These are phyloP conservation scores for Bipolaris oryzae DNA, from an alignment of 2,329 filamentous ascomycete species.

Conservation along the genomic window DNA sequence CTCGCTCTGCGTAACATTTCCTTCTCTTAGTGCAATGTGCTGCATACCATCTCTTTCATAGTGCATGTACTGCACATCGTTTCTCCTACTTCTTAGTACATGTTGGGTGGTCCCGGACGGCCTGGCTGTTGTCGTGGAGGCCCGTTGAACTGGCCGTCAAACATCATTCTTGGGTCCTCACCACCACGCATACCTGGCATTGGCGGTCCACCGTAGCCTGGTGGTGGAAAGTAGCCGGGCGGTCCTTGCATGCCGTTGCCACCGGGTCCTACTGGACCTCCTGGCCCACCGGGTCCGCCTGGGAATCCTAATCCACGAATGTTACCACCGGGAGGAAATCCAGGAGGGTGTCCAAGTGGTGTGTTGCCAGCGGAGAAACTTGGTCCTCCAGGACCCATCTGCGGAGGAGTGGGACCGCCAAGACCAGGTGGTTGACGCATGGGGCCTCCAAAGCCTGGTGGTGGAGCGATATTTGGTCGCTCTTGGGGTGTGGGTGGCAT, in stretches of 20 bases:
- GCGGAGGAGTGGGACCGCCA: conserved; percentile 34
- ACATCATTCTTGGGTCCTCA: conserved; percentile 47
- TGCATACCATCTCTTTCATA: neutral
- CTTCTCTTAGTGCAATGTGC: neutral
- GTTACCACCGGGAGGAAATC: conserved; percentile 39
- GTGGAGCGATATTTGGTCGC: conserved; percentile 44
- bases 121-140: conserved; percentile 37
- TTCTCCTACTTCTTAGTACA: conserved; percentile 29
- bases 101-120: conserved; percentile 40
- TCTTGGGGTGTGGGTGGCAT: conserved; percentile 48
- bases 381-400: conserved; percentile 42
- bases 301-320: conserved; percentile 40
- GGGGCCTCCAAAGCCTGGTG: conserved; percentile 44
- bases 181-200: conserved; percentile 41
- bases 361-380: conserved; percentile 48
- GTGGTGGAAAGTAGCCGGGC: conserved; percentile 45
- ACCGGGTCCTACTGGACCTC: conserved; percentile 16
- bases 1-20: neutral
- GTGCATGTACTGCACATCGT: neutral
- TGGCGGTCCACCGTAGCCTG: conserved; percentile 40
- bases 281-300: conserved; percentile 15
- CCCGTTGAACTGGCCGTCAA: conserved; percentile 44
- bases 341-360: conserved; percentile 47
- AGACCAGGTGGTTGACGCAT: conserved; percentile 48
- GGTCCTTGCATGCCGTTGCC: conserved; percentile 42